Conservation (phyloP, 768 basidiomycete species). For the Phylloporus scabripes region DNA sequence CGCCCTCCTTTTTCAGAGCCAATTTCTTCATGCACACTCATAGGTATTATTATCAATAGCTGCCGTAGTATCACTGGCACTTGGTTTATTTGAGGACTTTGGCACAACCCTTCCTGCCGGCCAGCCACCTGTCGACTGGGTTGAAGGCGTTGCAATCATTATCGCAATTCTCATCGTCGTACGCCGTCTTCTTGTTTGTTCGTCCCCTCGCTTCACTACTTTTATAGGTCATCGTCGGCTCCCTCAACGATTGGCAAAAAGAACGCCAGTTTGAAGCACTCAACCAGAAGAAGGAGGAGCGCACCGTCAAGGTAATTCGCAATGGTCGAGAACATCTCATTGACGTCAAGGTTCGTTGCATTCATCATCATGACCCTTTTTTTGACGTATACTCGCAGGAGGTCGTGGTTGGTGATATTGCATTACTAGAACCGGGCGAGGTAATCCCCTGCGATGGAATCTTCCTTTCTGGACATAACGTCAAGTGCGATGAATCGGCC, state of each 20-base stretch:
- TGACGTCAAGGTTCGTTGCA: constrained; percentile 65
- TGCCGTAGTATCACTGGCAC: constrained; percentile 86
- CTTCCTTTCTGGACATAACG: constrained; percentile 87
- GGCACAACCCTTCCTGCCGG: constrained; percentile 55
- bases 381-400: constrained; percentile 45
- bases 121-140: constrained; percentile 90
- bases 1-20: not conserved
- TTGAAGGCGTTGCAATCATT: constrained; percentile 86
- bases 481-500: constrained; percentile 93
- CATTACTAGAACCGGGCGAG: constrained; percentile 90
- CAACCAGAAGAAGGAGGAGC: constrained; percentile 94
- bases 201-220: not conserved
- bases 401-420: constrained; percentile 91
- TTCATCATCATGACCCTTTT: not conserved
- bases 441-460: constrained; percentile 95
- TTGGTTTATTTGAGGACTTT: constrained; percentile 93
- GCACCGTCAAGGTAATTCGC: constrained; percentile 80
- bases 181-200: constrained; percentile 21
- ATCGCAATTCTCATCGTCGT: constrained; percentile 73
- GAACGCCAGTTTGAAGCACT: constrained; percentile 91
- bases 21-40: constrained; percentile 6
- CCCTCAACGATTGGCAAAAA: constrained; percentile 97
- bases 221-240: constrained; percentile 76
- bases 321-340: constrained; percentile 63
- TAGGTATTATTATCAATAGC: constrained; percentile 88